These are phyloP conservation scores for Pseudogymnoascus sp. DNA, from an alignment of 2,329 filamentous ascomycete species.

Conservation along the genomic window DNA sequence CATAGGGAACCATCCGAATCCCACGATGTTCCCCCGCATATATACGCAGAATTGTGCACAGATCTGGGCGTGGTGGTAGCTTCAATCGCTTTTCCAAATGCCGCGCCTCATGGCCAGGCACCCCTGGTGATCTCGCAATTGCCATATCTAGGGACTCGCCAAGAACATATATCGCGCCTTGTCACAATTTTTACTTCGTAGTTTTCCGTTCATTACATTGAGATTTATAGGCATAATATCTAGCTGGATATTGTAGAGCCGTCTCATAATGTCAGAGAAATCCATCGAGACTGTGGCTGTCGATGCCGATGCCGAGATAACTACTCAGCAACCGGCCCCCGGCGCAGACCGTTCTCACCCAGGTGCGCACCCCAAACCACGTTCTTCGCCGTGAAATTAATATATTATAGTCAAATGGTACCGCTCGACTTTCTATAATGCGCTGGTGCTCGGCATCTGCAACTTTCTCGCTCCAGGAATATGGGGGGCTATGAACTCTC, in stretches of 20 bases:
- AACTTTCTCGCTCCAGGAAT: conserved; percentile 65
- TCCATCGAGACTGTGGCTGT: neutral
- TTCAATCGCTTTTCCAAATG: neutral
- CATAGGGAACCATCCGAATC: neutral
- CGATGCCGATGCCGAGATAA: neutral
- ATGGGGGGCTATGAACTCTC: conserved; percentile 66
- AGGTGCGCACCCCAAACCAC: conserved; percentile 23
- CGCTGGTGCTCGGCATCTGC: conserved; percentile 61
- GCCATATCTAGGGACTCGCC: neutral
- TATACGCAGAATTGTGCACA: neutral
- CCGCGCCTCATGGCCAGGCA: neutral
- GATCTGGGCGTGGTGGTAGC: neutral
- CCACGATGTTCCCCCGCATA: neutral
- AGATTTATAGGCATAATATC: neutral
- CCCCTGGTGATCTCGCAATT: neutral
- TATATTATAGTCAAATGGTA: conserved; percentile 48
- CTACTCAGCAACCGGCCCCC: neutral
- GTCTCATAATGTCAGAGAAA: conserved; percentile 1
- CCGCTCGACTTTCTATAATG: conserved; percentile 65
- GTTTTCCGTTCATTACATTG: neutral
- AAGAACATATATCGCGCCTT: neutral
- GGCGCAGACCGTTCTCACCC: neutral
- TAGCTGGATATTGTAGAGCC: neutral
- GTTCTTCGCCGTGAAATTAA: conserved; percentile 26
- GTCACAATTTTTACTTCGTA: neutral